Conservation (phyloP, 495 filamentous ascomycete species). For the Bryoglossum gracile region DNA sequence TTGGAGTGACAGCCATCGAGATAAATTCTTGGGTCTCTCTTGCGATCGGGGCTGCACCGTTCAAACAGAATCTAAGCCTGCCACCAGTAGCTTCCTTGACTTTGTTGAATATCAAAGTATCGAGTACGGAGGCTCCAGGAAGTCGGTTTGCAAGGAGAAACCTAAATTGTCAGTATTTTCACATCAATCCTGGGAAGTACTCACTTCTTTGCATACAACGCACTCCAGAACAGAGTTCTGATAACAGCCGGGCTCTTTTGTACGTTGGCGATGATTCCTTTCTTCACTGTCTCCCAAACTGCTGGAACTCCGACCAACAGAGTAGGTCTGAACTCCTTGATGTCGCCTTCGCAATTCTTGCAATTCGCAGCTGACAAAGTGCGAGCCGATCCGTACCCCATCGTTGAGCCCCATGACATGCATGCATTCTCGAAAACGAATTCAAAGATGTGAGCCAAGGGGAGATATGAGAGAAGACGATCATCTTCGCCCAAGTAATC, state of each 20-base stretch:
- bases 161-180: constrained; percentile 1
- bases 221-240: constrained; percentile 85
- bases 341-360: constrained; percentile 90
- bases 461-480: constrained; percentile 68
- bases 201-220: constrained; percentile 64
- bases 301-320: constrained; percentile 94
- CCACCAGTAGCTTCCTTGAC: constrained; percentile 84
- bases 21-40: constrained; percentile 81
- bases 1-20: constrained; percentile 74
- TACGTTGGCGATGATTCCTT: constrained; percentile 82
- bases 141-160: constrained; percentile 60
- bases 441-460: constrained; percentile 89
- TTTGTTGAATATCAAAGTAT: constrained; percentile 77
- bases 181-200: constrained; percentile 3
- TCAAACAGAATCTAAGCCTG: constrained; percentile 69
- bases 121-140: constrained; percentile 62
- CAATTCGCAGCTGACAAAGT: constrained; percentile 83
- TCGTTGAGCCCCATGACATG: constrained; percentile 84
- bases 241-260: constrained; percentile 60
- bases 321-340: constrained; percentile 83
- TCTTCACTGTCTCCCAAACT: constrained; percentile 97
- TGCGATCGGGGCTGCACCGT: constrained; percentile 74
- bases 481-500: constrained; percentile 59
- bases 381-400: constrained; percentile 90
- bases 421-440: constrained; percentile 91